Evolutionary conservation across 2,329 filamentous ascomycete species (phyloP), one percentile per base, ranked within the genome.

Genomic region (Neonectria punicea): DNA sequence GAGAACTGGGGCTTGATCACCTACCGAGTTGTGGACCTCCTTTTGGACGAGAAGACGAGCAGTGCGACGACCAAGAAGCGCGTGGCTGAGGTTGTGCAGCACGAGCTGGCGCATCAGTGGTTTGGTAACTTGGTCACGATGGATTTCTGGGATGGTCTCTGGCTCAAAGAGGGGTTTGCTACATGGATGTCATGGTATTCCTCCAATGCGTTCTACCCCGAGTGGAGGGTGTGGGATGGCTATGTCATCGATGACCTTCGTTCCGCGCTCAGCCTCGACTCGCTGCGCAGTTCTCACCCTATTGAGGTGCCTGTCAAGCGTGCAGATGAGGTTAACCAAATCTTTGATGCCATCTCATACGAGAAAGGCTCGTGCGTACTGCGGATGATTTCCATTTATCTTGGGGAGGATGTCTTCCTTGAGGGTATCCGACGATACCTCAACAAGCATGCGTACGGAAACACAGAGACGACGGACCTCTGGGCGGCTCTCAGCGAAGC

Each of bases 1-100:
- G 94, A 98, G 85, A 98, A 98, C 80, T 98, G 95, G 95, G 95
- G 95, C 77, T 84, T 98, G 57, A 90, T 98, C 72, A 98, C 95
- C 7, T 98, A 98, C 83, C 92, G 95, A 70, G 92, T 97, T 22
- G 94, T 98, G 36, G 78, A 80, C 44, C 70, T 98, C 51, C 87
- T 98, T 64, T 89, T 97, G 67, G 95, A 98, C 74, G 93, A 98
- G 81, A 96, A 97, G 85, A 92, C 89, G 3, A 96, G 93, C 74
- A 92, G 94, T 75, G 94, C 95, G 20, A 91, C 92, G 41, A 93
- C 91, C 66, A 98, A 97, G 83, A 92, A 98, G 83, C 90, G 94
- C 43, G 93, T 98, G 59, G 95, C 95, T 57, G 95, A 98, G 80
- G 93, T 96, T 44, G 95, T 98, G 30, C 94, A 98, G 85, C 95